A percentile compares a stretch with the other conserved stretches of the same genome.
phyloP scores from a whole-genome alignment of 1,139 yeast genomes.

The Suhomyces wounanorum region DNA sequence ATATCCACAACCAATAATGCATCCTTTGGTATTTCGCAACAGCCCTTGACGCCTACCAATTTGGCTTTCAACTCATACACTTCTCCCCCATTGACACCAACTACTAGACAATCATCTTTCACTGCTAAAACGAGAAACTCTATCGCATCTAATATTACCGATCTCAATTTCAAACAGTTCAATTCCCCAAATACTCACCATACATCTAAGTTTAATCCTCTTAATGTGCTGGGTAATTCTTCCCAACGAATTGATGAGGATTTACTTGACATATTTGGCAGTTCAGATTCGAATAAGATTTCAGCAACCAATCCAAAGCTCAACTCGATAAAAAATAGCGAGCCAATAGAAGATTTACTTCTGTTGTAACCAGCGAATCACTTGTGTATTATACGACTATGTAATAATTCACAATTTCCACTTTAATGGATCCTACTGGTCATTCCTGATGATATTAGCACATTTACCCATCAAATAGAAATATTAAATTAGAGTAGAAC shows the following conservation, averaged over 20 bases:
- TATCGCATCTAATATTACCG: neutral
- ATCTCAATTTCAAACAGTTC: neutral
- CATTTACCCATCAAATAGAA: neutral
- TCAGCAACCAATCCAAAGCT: neutral
- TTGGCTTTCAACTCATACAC: neutral
- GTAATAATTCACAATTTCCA: too few relatives aligned
- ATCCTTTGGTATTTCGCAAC: neutral
- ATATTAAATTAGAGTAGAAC: neutral
- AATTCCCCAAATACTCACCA: neutral
- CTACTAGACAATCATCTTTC: neutral
- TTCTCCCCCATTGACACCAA: neutral
- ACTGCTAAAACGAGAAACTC: neutral
- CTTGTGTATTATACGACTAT: too few relatives aligned
- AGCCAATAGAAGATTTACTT: constrained; percentile 6
- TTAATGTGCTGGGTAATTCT: neutral
- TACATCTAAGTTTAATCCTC: constrained; percentile 10
- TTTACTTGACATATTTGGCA: constrained; percentile 13
- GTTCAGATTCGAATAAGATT: neutral
- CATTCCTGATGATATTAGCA: neutral
- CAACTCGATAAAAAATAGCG: neutral
- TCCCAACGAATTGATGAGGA: constrained; percentile 4
- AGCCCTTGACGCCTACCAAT: constrained; percentile 5
- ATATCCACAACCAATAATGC: neutral
- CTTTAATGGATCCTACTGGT: neutral
- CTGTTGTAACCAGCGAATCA: neutral